Base-by-base conservation (phyloP, 768 basidiomycete genomes). In the Hypholoma fasciculare region DNA sequence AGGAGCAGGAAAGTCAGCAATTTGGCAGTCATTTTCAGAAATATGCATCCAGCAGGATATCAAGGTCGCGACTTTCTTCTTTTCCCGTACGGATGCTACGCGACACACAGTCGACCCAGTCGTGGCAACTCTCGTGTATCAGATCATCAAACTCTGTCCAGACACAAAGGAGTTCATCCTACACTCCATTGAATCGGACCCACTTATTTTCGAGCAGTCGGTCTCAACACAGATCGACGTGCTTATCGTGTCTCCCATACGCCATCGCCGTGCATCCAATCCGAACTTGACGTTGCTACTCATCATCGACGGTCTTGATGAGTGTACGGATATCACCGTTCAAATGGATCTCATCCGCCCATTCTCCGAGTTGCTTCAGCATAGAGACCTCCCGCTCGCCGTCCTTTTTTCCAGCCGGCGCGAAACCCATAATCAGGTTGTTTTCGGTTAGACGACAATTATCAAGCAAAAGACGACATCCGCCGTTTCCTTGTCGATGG, bases 1-100 rank as follows among this genome's bases (percentile, higher is more conserved):
- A 5, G 64, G 64, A 4, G 53, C 64, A 17, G 64, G 64, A 5
- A 65, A 65, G 34, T 62, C 64, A 11, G 61, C 64, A 2, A 56
- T 65, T 7, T 49, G 55, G 0, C 61, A 65, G 38, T 61, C 64
- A 8, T 47, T 65, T 17, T 61, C 61, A 0, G 64, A 65, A 37
- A 27, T 36, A 8, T 60, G 56, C 12, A 57, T 51, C n/a, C 12
- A 49, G 3, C 51, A 42, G 1, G 52, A 39, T 1, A 47, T 43
- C 7, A n/a, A 57, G 4, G 30, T 58, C 2, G 64, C 61, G 1
- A 62, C 46, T 23, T 65, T 65, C 34, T 65, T 65, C 54, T 65
- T 65, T 23, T 49, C 57, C 9, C 54, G 52, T 11, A 30, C 46
- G 3, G 51, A 54, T 2, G 13, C 46, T 2, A 44, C 52, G 2